A percentile compares a stretch with the other conserved stretches of the same genome.
Evolutionary conservation across 352 stramenopile genomes (phyloP).

Genomic region (Phytophthora quininea): DNA sequence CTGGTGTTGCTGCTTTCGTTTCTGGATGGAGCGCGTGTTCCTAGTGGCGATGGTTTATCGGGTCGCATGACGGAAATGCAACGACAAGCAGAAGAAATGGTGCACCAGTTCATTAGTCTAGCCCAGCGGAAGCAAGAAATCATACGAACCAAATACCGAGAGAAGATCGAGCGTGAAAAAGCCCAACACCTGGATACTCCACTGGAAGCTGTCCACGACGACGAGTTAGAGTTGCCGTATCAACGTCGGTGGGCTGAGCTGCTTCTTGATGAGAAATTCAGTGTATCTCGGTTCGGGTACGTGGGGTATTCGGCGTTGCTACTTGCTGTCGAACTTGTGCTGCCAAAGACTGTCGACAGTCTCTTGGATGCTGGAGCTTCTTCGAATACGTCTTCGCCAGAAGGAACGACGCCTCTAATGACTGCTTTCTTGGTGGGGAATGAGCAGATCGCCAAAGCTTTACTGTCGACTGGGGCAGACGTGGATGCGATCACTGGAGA

Average conservation of each 20-base stretch:
- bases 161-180: conserved; percentile 17
- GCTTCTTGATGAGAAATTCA: conserved; percentile 2
- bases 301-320: conserved; percentile 52
- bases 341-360: conserved; percentile 33
- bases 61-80: conserved; percentile 20
- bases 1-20: conserved; percentile 54
- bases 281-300: conserved; percentile 45
- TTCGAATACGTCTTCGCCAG: conserved; percentile 30
- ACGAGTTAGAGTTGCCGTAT: conserved; percentile 30
- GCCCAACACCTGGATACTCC: not conserved
- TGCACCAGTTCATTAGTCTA: conserved; percentile 38
- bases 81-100: conserved; percentile 29
- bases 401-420: conserved; percentile 64
- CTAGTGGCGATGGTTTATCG: conserved; percentile 7
- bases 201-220: not conserved
- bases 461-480: conserved; percentile 42
- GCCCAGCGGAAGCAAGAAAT: conserved; percentile 27
- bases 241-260: conserved; percentile 31
- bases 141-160: conserved; percentile 6
- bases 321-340: conserved; percentile 54
- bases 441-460: conserved; percentile 31
- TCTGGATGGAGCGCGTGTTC: conserved; percentile 39
- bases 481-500: conserved; percentile 67
- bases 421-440: conserved; percentile 58
- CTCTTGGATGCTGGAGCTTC: conserved; percentile 56